Base-by-base conservation (phyloP, 805 yeast genomes). In the Metschnikowia similis region DNA sequence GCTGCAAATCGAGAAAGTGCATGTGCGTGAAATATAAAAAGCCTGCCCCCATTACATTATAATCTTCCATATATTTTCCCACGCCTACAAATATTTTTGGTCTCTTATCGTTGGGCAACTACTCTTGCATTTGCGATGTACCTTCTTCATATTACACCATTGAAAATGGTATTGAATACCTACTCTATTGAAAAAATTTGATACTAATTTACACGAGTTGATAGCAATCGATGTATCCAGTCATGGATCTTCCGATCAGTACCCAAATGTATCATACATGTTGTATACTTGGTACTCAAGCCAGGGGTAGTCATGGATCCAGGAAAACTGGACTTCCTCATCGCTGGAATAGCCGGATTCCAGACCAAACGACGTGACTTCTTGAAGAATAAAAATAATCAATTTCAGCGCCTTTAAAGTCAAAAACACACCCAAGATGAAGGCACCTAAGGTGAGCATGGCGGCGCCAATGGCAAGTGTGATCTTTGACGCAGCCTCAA, bases 281-380 rank as follows among this genome's bases (percentile, higher is more conserved):
- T 40, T 45, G 42, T 57, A 56, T 17, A 41, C 17, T 37, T 47
- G 49, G 40, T 56, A 57, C 43, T 57, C 61, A n/a, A 57, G 44
- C 46, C 55, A 46, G 13, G 58, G 59, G 17, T 48, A 45, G 17
- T 52, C 52, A 35, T 48, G 50, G 34, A 55, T 28, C 54, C 56
- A 51, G 26, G 58, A 48, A 39, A 52, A 35, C 5, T 35, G 46
- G 17, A 43, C 16, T 26, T 27, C 32, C 11, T 35, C 39, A n/a
- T 43, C 46, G 39, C 39, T 27, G 32, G 32, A 6, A 35, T 43
- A 34, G 32, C 28, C 46, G n/a, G n/a, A 8, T 14, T 14, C 40
- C 2, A 39, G 16, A 2, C 21, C 44, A 30, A 30, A 21, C 9
- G 16, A n/a, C 17, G 45, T 21, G 37, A 41, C 30, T 8, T 36